Base-by-base conservation (phyloP, 1,284 basidiomycete species). In the Sanguinoderma infundibulare region DNA sequence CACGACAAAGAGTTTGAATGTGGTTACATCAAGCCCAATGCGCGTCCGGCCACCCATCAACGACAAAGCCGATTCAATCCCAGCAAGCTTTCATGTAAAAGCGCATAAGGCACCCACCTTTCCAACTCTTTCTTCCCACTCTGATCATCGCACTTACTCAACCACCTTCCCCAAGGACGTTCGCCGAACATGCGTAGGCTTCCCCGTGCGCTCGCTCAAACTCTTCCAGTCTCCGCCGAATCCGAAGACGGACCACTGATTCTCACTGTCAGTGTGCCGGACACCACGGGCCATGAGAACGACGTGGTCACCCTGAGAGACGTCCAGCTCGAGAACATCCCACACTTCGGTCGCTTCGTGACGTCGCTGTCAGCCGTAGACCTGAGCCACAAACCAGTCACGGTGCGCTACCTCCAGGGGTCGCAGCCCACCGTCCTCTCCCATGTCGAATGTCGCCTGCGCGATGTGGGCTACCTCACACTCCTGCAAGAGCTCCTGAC, bases 381-480 rank as follows among this genome's bases (percentile, higher is more conserved):
- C 35, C n/a, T 56, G 38, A 54, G 49, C 53, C 59, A 64, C 63
- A 46, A 53, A n/a, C 56, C 59, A 4, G 49, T 64, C 34, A 28
- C 22, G 9, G 28, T 64, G 24, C 49, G 30, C 9, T 54, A 59
- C 44, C 9, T 50, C 24, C 36, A 14, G 17, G 30, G 47, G 6
- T 22, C 59, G 0, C 57, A 24, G 15, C 34, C 53, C 3, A 36
- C 52, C 9, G 12, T 58, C 30, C 50, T 61, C 56, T 56, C 59
- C 4, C 59, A 61, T 57, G 57, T 51, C 39, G 47, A 61, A 20
- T 64, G 63, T 44, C 39, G 24, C 15, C 53, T 64, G 15, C 44
- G 39, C 14, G 38, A 40, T 22, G 32, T 22, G n/a, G 10, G 35
- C 8, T 53, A 60, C 12, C 50, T 54, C 14, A 20, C 28, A 14